Conservation (phyloP, 495 filamentous ascomycete species). For the Lepidopterella palustris region DNA sequence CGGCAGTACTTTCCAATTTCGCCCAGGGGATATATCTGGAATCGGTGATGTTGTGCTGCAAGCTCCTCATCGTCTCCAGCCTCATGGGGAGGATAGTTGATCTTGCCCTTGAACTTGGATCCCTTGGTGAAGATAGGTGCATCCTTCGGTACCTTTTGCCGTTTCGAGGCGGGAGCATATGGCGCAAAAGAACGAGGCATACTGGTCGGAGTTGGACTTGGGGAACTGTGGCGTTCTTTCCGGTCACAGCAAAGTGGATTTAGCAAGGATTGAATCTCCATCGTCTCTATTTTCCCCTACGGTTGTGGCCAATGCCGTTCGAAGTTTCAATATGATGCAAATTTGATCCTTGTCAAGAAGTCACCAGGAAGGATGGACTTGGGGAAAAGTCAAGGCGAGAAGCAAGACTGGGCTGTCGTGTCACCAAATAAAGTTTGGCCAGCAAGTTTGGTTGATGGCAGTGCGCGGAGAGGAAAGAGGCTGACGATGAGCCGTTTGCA, state of each 20-base stretch:
- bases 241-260: slow-evolving; percentile 22
- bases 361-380: slow-evolving; percentile 20
- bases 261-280: slow-evolving; percentile 29
- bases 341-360: slow-evolving; percentile 17
- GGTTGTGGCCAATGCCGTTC: slow-evolving; percentile 2
- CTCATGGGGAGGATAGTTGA: slow-evolving; percentile 66
- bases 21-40: slow-evolving; percentile 60
- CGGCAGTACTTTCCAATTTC: slow-evolving; percentile 60
- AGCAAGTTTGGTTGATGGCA: slow-evolving; percentile 18
- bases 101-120: slow-evolving; percentile 48
- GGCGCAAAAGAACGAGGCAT: slow-evolving; percentile 1
- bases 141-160: slow-evolving; percentile 53
- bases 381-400: slow-evolving; percentile 14
- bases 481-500: slow-evolving; percentile 22
- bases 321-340: slow-evolving; percentile 15
- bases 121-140: slow-evolving; percentile 52
- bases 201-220: slow-evolving; percentile 9
- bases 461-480: slow-evolving; percentile 12
- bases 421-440: slow-evolving; percentile 14
- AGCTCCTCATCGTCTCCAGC: slow-evolving; percentile 47
- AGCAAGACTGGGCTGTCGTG: slow-evolving; percentile 23
- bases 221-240: slow-evolving; percentile 5
- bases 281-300: background rate
- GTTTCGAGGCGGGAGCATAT: slow-evolving; percentile 31
- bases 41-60: slow-evolving; percentile 50